Conservation (phyloP, 2,329 filamentous ascomycete genomes). For the Venturia carpophila region DNA sequence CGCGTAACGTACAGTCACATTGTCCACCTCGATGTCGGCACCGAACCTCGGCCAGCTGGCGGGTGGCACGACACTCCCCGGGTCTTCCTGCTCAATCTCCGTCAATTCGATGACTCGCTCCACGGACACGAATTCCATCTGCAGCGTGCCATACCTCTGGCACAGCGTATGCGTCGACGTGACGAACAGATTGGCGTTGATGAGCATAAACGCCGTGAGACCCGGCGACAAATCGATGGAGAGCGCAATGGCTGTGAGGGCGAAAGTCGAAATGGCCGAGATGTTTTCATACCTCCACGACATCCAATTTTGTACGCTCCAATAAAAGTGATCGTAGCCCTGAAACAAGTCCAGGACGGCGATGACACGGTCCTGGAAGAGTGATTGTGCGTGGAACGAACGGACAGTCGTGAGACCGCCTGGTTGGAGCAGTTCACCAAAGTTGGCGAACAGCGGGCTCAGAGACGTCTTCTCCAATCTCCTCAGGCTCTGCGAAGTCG, state of each 20-base stretch:
- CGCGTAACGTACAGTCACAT: slow-evolving; percentile 73
- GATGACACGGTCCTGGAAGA: slow-evolving; percentile 75
- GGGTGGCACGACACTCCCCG: slow-evolving; percentile 59
- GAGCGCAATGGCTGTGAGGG: slow-evolving; percentile 66
- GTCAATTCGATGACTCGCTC: slow-evolving; percentile 78
- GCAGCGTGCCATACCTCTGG: slow-evolving; percentile 71
- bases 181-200: slow-evolving; percentile 60
- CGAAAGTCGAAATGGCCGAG: slow-evolving; percentile 65
- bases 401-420: slow-evolving; percentile 81
- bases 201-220: slow-evolving; percentile 74
- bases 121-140: slow-evolving; percentile 87
- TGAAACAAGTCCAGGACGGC: slow-evolving; percentile 83
- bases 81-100: slow-evolving; percentile 68
- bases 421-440: slow-evolving; percentile 62
- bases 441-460: slow-evolving; percentile 84
- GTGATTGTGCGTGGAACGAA: slow-evolving; percentile 67
- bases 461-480: slow-evolving; percentile 84
- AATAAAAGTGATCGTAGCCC: slow-evolving; percentile 94
- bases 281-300: slow-evolving; percentile 68
- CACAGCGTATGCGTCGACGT: slow-evolving; percentile 65
- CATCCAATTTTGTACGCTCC: slow-evolving; percentile 73
- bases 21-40: slow-evolving; percentile 67
- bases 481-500: slow-evolving; percentile 72
- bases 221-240: slow-evolving; percentile 68
- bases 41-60: slow-evolving; percentile 66